Base-by-base conservation (phyloP, 257 asterid genomes). In the Perilla frutescens region DNA sequence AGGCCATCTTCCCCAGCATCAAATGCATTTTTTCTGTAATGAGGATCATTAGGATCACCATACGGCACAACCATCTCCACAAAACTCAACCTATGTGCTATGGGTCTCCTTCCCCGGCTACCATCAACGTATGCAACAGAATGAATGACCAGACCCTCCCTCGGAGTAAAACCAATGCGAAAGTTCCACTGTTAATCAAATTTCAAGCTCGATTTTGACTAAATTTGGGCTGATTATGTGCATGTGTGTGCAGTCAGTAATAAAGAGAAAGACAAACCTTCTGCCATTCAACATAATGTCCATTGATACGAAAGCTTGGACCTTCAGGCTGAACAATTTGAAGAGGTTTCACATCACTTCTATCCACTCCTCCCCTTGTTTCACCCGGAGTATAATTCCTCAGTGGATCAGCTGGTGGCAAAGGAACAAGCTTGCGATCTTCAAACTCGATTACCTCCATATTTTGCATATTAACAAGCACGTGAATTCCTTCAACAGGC, bases 1-100 rank as follows among this genome's bases (percentile, higher is more conserved):
- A 95, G 87, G 47, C 99, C 99, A 89, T 95, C 99, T 84, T 95
- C 99, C 77, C 99, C 99, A 5, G 97, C 99, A 87, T 95, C 99
- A 84, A 95, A 95, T 51, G 99, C 99, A 73, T 91, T 95, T 75
- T 95, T 95, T 66, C 99, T 82, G 83, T 95, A 91, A 76, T 95
- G 99, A 69, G 99, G 98, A 31, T 91, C 98, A 82, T 94, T 94
- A 36, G 99, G 99, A 82, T 95, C 98, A 31, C 98, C 98, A 76
- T 94, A 94, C 50, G 98, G 98, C 61, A 94, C 98, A 78, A 94
- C 98, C 98, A 94, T 91, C 86, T 94, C 98, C 83, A 88, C 98
- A 82, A 94, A 94, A 80, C 98, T 91, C 85, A 95, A 83, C 87
- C 98, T 82, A 81, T 90, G 99, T 26, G 99, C 99, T 65, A 92